A percentile compares a stretch with the other conserved stretches of the same genome.
Conservation (phyloP, 768 basidiomycete genomes). For the Sporobolomyces roseus region DNA sequence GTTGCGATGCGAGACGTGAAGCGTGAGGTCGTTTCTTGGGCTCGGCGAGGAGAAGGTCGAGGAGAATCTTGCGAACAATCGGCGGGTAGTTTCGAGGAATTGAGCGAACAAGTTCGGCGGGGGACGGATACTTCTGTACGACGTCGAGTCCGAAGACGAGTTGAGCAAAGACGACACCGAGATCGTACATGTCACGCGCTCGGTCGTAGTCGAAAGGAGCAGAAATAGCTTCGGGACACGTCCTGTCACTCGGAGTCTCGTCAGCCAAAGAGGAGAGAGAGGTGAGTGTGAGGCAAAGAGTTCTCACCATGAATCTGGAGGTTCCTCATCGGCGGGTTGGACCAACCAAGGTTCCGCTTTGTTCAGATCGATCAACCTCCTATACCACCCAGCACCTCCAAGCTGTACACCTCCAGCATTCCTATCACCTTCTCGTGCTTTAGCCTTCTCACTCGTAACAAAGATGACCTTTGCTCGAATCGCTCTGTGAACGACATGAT, state of each 20-base stretch:
- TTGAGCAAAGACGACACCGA: conserved; percentile 40
- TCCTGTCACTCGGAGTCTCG: conserved; percentile 19
- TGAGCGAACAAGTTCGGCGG: conserved; percentile 34
- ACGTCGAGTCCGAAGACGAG: conserved; percentile 40
- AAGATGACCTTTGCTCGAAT: conserved; percentile 19
- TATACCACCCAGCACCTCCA: conserved; percentile 29
- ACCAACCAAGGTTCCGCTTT: conserved; percentile 37
- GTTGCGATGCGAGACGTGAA: background rate
- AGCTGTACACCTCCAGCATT: conserved; percentile 13
- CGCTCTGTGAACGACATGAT: conserved; percentile 32
- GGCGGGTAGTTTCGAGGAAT: conserved; percentile 27
- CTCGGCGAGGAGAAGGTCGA: conserved; percentile 37
- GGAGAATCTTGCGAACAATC: conserved; percentile 25
- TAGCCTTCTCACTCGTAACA: conserved; percentile 21
- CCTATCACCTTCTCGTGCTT: background rate
- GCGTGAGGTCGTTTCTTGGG: conserved; percentile 34
- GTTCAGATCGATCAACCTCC: conserved; percentile 39
- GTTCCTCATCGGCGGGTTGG: conserved; percentile 16
- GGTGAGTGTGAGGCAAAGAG: background rate
- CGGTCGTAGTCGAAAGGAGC: conserved; percentile 42
- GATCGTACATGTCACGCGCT: conserved; percentile 42
- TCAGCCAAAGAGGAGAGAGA: background rate
- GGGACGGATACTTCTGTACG: conserved; percentile 15
- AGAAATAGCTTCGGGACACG: conserved; percentile 34
- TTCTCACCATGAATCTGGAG: conserved; percentile 33